A percentile compares a stretch with the other conserved stretches of the same genome.
phyloP scores from a whole-genome alignment of 164 flowering plant species.

The Saururus chinensis region DNA sequence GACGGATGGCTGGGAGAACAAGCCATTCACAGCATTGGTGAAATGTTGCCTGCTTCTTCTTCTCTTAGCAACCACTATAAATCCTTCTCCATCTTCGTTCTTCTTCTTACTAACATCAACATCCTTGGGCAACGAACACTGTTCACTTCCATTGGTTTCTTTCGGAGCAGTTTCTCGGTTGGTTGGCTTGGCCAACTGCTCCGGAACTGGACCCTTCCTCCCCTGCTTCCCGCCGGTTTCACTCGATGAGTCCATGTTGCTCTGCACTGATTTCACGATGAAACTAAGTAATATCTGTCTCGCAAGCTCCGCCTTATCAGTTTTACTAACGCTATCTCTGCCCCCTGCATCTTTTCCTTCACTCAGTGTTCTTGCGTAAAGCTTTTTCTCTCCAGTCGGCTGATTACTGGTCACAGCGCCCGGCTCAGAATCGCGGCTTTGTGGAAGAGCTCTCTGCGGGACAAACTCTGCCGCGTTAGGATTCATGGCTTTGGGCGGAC shows the following conservation, averaged over 20 bases:
- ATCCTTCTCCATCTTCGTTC: constrained; percentile 63
- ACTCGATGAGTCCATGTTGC: constrained; percentile 24
- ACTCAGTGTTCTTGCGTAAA: constrained; percentile 7
- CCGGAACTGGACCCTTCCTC: constrained; percentile 17
- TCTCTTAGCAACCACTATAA: constrained; percentile 57
- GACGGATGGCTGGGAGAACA: constrained; percentile 53
- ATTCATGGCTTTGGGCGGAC: constrained; percentile 49
- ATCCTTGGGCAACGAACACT: not conserved
- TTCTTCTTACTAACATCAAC: constrained; percentile 24
- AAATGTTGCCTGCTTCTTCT: constrained; percentile 59
- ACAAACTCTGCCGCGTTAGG: constrained; percentile 81
- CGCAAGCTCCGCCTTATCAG: constrained; percentile 66
- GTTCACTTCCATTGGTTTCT: constrained; percentile 17
- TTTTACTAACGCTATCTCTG: constrained; percentile 24
- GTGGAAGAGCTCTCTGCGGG: constrained; percentile 42
- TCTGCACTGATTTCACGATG: constrained; percentile 61
- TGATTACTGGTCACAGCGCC: constrained; percentile 8
- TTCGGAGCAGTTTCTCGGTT: constrained; percentile 66
- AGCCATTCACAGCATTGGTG: constrained; percentile 34
- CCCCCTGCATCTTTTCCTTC: constrained; percentile 17
- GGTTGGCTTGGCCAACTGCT: constrained; percentile 38
- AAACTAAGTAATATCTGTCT: constrained; percentile 74
- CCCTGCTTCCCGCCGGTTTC: constrained; percentile 12
- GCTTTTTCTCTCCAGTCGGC: constrained; percentile 16
- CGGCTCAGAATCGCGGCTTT: constrained; percentile 13